Evolutionary conservation across 2,329 filamentous ascomycete species (phyloP).

Genomic region (Ophioceras dolichostomum): DNA sequence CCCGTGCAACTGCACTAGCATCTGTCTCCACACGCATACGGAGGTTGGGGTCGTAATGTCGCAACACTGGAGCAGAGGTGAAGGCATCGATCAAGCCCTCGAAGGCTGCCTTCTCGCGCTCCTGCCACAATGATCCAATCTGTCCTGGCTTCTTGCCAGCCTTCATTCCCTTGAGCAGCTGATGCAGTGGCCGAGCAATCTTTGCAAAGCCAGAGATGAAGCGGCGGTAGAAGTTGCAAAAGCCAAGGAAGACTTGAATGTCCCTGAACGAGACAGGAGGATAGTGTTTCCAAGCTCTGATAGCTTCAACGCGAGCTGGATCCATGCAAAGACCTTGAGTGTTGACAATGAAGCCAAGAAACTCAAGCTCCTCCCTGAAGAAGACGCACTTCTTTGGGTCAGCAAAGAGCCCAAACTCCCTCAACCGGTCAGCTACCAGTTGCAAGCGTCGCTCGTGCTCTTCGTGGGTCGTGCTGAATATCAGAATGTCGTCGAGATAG

Average conservation of each 20-base stretch:
- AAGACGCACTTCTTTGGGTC: neutral
- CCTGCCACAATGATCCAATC: too few species aligned
- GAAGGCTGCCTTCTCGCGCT: too few species aligned
- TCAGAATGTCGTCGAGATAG: neutral
- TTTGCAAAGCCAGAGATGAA: conserved; percentile 5
- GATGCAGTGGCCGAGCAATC: neutral
- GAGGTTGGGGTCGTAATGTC: too few species aligned
- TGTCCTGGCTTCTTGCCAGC: neutral
- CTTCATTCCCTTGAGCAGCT: neutral
- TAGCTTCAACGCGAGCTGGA: neutral
- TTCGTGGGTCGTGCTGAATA: neutral
- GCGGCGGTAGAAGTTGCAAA: conserved; percentile 9
- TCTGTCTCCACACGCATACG: too few species aligned
- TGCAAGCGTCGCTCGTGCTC: neutral
- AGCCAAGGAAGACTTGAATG: conserved; percentile 9
- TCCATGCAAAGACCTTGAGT: neutral
- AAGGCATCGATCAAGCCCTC: too few species aligned
- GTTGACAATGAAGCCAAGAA: neutral
- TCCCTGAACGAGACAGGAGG: conserved; percentile 3
- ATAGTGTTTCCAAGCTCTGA: neutral
- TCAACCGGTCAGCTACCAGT: neutral
- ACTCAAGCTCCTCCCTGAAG: neutral
- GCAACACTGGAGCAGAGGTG: too few species aligned
- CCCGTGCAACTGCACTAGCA: too few species aligned
- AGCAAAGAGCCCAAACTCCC: neutral